A percentile compares a stretch with the other conserved stretches of the same genome.
Evolutionary conservation across 148 eudicot species (phyloP).

Genomic region (Chenopodium album): DNA sequence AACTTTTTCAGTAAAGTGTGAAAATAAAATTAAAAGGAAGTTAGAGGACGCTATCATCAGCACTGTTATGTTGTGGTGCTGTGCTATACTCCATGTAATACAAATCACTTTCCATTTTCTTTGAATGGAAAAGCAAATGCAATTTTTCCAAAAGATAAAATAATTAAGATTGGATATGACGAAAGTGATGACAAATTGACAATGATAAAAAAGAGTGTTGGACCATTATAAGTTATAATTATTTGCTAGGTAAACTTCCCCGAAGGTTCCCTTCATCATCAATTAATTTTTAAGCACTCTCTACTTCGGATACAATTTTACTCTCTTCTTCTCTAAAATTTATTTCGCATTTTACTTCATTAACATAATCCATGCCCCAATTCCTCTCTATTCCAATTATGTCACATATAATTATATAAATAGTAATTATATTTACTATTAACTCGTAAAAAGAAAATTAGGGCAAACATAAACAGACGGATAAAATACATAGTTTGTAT

Average conservation of each 20-base stretch:
- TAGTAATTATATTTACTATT: too few relatives aligned
- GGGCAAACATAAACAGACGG: too few relatives aligned
- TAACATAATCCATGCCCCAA: too few relatives aligned
- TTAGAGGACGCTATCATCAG: background rate
- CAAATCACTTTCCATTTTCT: constrained; percentile 20
- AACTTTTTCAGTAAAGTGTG: constrained; percentile 10
- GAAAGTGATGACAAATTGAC: constrained; percentile 21
- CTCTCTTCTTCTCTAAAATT: too few relatives aligned
- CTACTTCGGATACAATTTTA: too few relatives aligned
- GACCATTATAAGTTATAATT: background rate
- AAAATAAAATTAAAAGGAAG: background rate
- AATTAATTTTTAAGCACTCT: too few relatives aligned
- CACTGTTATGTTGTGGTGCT: background rate
- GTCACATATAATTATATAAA: too few relatives aligned
- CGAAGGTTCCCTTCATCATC: constrained; percentile 8
- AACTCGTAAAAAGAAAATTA: too few relatives aligned
- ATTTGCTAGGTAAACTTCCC: constrained; percentile 2
- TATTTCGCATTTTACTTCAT: too few relatives aligned
- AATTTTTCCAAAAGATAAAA: background rate
- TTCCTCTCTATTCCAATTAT: too few relatives aligned
- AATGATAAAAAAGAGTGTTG: background rate
- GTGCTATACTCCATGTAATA: background rate
- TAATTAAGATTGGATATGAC: background rate
- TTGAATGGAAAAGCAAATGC: constrained; percentile 19
- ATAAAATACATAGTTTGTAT: background rate